Conservation (phyloP, 192 early-diverging fungal genomes). For the Umbelopsis ramanniana region DNA sequence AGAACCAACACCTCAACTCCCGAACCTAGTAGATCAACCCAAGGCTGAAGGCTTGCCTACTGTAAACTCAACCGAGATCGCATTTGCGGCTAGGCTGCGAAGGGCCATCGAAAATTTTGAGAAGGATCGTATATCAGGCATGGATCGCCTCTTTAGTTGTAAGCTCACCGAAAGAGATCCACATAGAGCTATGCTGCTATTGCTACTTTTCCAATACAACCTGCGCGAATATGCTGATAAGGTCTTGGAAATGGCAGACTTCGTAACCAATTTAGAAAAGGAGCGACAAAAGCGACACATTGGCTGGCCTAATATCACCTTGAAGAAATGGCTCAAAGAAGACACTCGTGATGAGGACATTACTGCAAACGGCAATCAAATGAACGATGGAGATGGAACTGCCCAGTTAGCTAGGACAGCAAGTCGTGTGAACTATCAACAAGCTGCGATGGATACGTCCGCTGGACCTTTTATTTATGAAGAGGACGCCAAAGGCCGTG, state of each 20-base stretch:
- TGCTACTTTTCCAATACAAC: constrained; percentile 22
- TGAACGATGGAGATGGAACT: neutral
- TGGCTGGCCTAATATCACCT: constrained; percentile 22
- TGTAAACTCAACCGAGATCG: neutral
- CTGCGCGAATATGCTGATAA: constrained; percentile 15
- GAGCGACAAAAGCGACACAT: neutral
- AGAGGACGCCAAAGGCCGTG: neutral
- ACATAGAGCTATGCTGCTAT: constrained; percentile 8
- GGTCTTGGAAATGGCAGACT: constrained; percentile 11
- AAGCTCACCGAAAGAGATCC: neutral
- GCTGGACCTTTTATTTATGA: neutral
- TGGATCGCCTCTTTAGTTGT: neutral
- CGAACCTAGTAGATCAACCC: neutral
- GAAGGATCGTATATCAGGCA: neutral
- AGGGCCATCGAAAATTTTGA: neutral
- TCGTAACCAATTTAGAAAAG: neutral
- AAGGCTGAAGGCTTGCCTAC: neutral
- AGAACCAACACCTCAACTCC: neutral
- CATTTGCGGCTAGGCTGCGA: neutral
- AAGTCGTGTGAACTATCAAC: neutral
- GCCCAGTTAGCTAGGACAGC: neutral
- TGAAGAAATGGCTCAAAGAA: constrained; percentile 23
- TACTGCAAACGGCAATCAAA: constrained; percentile 10
- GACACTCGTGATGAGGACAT: neutral
- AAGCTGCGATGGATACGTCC: neutral